Evolutionary conservation across 2,329 filamentous ascomycete species (phyloP).

Genomic region (Epichloe glyceriae): DNA sequence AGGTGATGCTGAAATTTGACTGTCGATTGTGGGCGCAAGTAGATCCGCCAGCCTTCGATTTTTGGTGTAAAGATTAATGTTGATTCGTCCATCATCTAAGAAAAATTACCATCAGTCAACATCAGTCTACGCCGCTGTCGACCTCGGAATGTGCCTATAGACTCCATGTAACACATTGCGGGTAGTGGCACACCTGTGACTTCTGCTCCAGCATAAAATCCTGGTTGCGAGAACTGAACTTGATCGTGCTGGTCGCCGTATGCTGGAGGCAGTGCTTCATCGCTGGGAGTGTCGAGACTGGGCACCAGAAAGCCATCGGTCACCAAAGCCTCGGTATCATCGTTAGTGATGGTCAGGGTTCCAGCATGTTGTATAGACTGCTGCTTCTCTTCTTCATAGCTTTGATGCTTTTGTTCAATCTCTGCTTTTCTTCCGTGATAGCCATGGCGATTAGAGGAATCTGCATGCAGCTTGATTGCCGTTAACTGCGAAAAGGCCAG

Average conservation of each 20-base stretch:
- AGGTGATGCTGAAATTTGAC: constrained; percentile 37
- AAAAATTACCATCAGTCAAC: neutral
- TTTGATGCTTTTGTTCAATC: constrained; percentile 8
- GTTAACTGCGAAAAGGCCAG: neutral
- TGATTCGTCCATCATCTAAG: constrained; percentile 60
- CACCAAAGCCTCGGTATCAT: constrained; percentile 19
- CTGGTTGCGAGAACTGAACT: constrained; percentile 47
- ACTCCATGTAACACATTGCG: neutral
- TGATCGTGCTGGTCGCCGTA: constrained; percentile 46
- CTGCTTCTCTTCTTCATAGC: neutral
- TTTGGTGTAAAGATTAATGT: constrained; percentile 68
- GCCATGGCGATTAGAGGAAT: constrained; percentile 11
- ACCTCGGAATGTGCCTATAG: neutral
- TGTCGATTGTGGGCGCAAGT: constrained; percentile 49
- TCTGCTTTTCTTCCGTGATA: constrained; percentile 15
- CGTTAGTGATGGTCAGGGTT: neutral
- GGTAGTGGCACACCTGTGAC: constrained; percentile 33
- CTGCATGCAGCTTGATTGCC: neutral
- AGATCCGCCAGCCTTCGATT: constrained; percentile 52
- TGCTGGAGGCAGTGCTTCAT: constrained; percentile 33
- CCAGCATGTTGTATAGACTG: constrained; percentile 1
- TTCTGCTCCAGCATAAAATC: constrained; percentile 48
- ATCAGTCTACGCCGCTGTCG: too few relatives aligned
- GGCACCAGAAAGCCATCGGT: constrained; percentile 28
- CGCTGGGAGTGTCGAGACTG: constrained; percentile 26